Percentiles rank a stretch among this genome's conserved stretches.
Conservation (phyloP, 306 rosid genomes). For the Fragaria ananassa region DNA sequence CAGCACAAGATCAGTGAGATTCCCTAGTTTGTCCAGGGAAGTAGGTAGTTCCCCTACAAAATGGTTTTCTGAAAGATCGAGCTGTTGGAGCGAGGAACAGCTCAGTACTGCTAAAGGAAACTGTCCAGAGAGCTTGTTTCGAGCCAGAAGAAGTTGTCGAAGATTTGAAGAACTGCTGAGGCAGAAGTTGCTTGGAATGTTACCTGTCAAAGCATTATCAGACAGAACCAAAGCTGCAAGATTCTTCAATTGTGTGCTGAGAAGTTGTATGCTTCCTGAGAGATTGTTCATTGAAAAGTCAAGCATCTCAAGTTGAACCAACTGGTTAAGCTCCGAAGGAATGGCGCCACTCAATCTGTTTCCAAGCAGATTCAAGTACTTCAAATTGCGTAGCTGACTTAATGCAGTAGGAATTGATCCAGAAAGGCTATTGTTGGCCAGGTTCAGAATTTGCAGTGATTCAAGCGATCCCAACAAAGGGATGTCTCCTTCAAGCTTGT, state of each 20-base stretch:
- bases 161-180: constrained; percentile 52
- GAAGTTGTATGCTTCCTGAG: constrained; percentile 60
- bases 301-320: constrained; percentile 56
- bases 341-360: constrained; percentile 66
- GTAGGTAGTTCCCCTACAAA: constrained; percentile 75
- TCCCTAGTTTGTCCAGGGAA: constrained; percentile 44
- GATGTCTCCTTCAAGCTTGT: constrained; percentile 62
- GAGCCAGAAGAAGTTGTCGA: constrained; percentile 60
- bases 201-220: constrained; percentile 72
- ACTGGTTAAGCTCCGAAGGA: constrained; percentile 62
- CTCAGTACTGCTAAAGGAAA: constrained; percentile 67
- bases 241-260: constrained; percentile 35
- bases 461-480: constrained; percentile 60
- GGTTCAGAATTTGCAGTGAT: constrained; percentile 58
- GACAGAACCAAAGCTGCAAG: constrained; percentile 63
- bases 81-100: constrained; percentile 72
- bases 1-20: constrained; percentile 72
- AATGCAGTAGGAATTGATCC: constrained; percentile 68
- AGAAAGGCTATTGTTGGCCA: constrained; percentile 79
- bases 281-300: constrained; percentile 82
- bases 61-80: constrained; percentile 77
- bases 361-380: constrained; percentile 75
- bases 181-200: constrained; percentile 69
- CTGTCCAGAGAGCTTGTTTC: constrained; percentile 61
- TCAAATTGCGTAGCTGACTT: constrained; percentile 53